A percentile compares a stretch with the other conserved stretches of the same genome.
These are phyloP conservation scores for Aspergillus olivimuriae DNA, from an alignment of 495 filamentous ascomycete genomes.

Conservation along the genomic window DNA sequence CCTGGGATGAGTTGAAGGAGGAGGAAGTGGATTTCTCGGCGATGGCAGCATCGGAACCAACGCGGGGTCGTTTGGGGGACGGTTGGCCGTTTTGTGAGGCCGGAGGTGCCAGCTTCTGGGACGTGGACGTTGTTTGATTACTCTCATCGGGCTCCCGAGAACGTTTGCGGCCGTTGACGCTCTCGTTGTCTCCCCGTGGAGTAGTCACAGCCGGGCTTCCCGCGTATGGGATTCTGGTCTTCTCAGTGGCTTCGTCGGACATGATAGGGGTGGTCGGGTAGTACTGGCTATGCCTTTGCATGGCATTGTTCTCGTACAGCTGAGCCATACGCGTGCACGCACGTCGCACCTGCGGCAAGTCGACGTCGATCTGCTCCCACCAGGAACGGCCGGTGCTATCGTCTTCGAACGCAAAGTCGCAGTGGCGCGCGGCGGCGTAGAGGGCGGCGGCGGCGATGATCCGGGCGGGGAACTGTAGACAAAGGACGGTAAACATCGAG, in stretches of 20 bases:
- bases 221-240: slow-evolving; percentile 23
- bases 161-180: slow-evolving; percentile 32
- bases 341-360: slow-evolving; percentile 53
- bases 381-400: slow-evolving; percentile 67
- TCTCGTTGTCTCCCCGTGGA: slow-evolving; percentile 15
- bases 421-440: slow-evolving; percentile 73
- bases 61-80: slow-evolving; percentile 38
- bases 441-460: slow-evolving; percentile 81
- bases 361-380: slow-evolving; percentile 71
- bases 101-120: slow-evolving; percentile 5
- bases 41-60: slow-evolving; percentile 18
- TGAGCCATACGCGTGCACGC: slow-evolving; percentile 67
- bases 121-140: slow-evolving; percentile 3
- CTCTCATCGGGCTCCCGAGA: slow-evolving; percentile 40
- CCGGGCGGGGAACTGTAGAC: slow-evolving; percentile 69
- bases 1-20: slow-evolving; percentile 6
- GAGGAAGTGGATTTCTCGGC: slow-evolving; percentile 1
- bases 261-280: slow-evolving; percentile 32
- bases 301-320: slow-evolving; percentile 66
- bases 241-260: slow-evolving; percentile 23
- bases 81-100: slow-evolving; percentile 22
- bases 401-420: slow-evolving; percentile 64
- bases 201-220: slow-evolving; percentile 23
- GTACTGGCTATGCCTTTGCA: slow-evolving; percentile 37
- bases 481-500: slow-evolving; percentile 72